A percentile compares a stretch with the other conserved stretches of the same genome.
Evolutionary conservation across 1,284 basidiomycete genomes (phyloP).

Genomic region (Agaricales sp.): DNA sequence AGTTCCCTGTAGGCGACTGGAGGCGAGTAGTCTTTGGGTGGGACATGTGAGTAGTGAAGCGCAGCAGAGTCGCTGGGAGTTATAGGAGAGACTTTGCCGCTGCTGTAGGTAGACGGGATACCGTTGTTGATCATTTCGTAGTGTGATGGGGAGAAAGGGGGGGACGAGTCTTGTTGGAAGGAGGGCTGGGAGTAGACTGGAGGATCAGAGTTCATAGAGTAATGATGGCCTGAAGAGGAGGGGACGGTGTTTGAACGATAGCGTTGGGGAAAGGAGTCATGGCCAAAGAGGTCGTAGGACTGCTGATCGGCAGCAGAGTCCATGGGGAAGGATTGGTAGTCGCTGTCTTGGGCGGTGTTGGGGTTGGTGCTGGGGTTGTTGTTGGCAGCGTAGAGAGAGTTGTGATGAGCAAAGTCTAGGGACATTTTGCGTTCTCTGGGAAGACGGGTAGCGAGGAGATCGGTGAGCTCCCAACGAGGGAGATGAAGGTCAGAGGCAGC

Average conservation of each 20-base stretch:
- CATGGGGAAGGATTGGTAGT: constrained; percentile 17
- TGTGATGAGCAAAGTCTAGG: constrained; percentile 42
- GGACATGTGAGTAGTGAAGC: constrained; percentile 34
- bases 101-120: constrained; percentile 49
- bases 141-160: constrained; percentile 34
- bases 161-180: constrained; percentile 49
- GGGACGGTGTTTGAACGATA: constrained; percentile 56
- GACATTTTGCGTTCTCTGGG: constrained; percentile 36
- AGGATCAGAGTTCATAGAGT: constrained; percentile 39
- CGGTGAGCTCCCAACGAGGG: constrained; percentile 27
- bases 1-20: constrained; percentile 40
- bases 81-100: constrained; percentile 64
- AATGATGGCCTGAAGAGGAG: constrained; percentile 45
- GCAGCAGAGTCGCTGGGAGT: constrained; percentile 55
- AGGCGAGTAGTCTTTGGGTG: constrained; percentile 40
- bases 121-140: constrained; percentile 57
- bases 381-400: constrained; percentile 26
- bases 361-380: too few relatives aligned
- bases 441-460: constrained; percentile 30
- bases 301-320: constrained; percentile 39
- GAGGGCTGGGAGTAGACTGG: constrained; percentile 45
- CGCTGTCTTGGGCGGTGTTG: constrained; percentile 11
- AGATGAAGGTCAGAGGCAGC: constrained; percentile 20
- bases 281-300: constrained; percentile 53
- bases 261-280: constrained; percentile 40